Conservation (phyloP, 345 rosid species). For the Nasturtium officinale region DNA sequence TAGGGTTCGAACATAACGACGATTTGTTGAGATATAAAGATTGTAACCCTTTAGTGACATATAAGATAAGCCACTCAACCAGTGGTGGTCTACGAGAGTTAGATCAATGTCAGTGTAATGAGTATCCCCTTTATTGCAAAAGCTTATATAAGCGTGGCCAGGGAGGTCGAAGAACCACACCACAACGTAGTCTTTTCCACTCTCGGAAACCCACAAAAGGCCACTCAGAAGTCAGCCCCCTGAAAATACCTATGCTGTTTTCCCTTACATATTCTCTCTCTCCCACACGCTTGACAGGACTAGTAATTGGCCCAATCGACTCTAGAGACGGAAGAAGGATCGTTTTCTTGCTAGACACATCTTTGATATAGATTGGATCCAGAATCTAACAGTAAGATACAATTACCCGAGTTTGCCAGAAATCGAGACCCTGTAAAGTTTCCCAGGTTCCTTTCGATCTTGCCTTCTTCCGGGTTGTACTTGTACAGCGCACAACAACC, state of each 20-base stretch:
- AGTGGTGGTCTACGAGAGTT: not conserved
- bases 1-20: not conserved
- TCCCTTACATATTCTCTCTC: not conserved
- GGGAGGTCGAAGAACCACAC: not conserved
- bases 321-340: not conserved
- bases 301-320: not conserved
- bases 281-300: not conserved
- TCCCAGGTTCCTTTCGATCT: not conserved
- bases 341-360: not conserved
- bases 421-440: not conserved
- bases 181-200: not conserved
- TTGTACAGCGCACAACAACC: too few species aligned
- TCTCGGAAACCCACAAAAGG: not conserved
- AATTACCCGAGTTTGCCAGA: not conserved
- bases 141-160: not conserved
- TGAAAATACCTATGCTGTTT: not conserved
- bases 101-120: not conserved
- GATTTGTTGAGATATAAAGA: not conserved
- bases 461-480: too few species aligned
- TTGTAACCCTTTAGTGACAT: not conserved
- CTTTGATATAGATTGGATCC: not conserved
- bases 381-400: not conserved
- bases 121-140: not conserved
- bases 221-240: not conserved
- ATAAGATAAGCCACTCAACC: not conserved